A percentile compares a stretch with the other conserved stretches of the same genome.
Evolutionary conservation across 495 filamentous ascomycete species (phyloP).

Genomic region (Rostrohypoxylon terebratum): DNA sequence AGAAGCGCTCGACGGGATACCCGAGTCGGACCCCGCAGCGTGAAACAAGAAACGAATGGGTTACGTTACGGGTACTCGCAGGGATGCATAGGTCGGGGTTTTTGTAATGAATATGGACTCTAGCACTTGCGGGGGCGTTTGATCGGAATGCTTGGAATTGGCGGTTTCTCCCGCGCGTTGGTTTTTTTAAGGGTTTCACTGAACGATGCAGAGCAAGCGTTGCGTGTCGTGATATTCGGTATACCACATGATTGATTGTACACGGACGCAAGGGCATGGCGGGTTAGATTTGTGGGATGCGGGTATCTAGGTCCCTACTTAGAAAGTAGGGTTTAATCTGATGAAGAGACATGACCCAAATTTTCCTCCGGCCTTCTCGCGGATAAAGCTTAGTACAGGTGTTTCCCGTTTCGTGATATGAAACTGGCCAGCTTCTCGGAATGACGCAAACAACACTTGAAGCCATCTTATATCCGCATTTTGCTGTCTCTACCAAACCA

Average conservation of each 20-base stretch:
- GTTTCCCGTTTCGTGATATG: background rate
- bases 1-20: constrained; percentile 44
- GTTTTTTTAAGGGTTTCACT: constrained; percentile 10
- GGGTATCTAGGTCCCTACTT: constrained; percentile 10
- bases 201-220: constrained; percentile 30
- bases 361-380: background rate
- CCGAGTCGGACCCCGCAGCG: constrained; percentile 54
- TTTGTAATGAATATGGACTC: constrained; percentile 36
- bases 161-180: background rate
- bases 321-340: constrained; percentile 27
- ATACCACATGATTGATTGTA: constrained; percentile 21
- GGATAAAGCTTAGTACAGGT: background rate
- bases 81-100: constrained; percentile 27
- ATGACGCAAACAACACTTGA: too few species aligned
- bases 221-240: constrained; percentile 18
- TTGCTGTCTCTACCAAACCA: too few species aligned
- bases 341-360: background rate
- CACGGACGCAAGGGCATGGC: constrained; percentile 11
- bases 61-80: background rate
- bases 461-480: too few species aligned
- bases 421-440: too few species aligned
- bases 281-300: constrained; percentile 9
- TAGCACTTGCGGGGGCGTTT: constrained; percentile 46
- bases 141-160: constrained; percentile 29
- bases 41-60: constrained; percentile 14